A percentile compares a stretch with the other conserved stretches of the same genome.
phyloP scores from a whole-genome alignment of 2,329 filamentous ascomycete species.

The Arthrobotrys pseudoclavata region DNA sequence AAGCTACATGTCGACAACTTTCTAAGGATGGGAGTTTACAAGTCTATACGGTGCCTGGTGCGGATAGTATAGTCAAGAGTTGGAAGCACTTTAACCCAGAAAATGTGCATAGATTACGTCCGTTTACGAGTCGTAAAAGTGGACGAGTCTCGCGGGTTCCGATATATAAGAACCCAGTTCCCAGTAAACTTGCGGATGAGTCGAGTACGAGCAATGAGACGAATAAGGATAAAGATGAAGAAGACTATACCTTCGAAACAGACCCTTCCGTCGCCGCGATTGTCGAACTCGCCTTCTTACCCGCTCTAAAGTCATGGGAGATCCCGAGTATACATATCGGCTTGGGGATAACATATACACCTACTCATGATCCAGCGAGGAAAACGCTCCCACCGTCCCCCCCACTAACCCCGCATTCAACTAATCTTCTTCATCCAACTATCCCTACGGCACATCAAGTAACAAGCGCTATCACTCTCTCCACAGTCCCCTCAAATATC shows the following conservation, averaged over 20 bases:
- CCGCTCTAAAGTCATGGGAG: constrained; percentile 61
- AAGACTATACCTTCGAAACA: constrained; percentile 66
- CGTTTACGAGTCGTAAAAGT: constrained; percentile 47
- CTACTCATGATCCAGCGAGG: constrained; percentile 63
- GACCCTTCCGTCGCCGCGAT: constrained; percentile 60
- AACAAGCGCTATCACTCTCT: constrained; percentile 58
- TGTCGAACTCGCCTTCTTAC: constrained; percentile 60
- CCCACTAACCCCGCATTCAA: constrained; percentile 32
- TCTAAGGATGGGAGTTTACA: constrained; percentile 64
- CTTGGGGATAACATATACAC: constrained; percentile 63
- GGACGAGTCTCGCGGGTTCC: constrained; percentile 65
- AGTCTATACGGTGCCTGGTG: constrained; percentile 67
- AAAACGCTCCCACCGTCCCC: constrained; percentile 38
- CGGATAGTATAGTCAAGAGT: constrained; percentile 75
- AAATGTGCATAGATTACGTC: constrained; percentile 64
- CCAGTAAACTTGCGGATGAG: constrained; percentile 65
- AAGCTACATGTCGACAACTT: constrained; percentile 77
- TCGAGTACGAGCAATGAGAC: constrained; percentile 10
- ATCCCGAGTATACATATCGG: constrained; percentile 61
- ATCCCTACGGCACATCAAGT: constrained; percentile 21
- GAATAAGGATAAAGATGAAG: constrained; percentile 67
- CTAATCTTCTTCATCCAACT: constrained; percentile 32
- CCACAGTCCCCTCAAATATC: constrained; percentile 36
- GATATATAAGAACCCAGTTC: constrained; percentile 68
- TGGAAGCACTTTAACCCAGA: constrained; percentile 77